phyloP scores from a whole-genome alignment of 257 asterid genomes.

The Ehretia macrophylla region DNA sequence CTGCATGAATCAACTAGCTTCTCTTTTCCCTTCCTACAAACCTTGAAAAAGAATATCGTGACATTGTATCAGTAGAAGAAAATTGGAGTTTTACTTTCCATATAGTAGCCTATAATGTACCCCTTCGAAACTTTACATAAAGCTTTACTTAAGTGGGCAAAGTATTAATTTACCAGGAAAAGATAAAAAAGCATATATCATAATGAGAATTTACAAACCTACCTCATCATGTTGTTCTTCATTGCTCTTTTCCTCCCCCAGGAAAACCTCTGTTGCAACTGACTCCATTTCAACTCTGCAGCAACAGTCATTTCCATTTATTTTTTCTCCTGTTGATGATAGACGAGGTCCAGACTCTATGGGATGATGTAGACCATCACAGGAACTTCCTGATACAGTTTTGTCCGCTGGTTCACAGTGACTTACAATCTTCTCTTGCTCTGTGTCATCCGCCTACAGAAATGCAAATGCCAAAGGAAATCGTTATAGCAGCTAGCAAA shows the following conservation, averaged over 20 bases:
- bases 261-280: not conserved
- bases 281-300: not conserved
- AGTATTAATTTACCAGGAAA: not conserved
- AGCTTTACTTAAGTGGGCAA: not conserved
- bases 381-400: not conserved
- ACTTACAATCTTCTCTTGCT: not conserved
- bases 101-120: not conserved
- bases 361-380: not conserved
- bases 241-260: not conserved
- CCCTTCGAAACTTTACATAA: not conserved
- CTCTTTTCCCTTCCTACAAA: not conserved
- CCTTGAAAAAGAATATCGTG: not conserved
- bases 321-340: not conserved
- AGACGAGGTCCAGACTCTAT: not conserved
- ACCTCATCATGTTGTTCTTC: not conserved
- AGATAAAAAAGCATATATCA: not conserved
- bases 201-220: not conserved
- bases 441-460: not conserved
- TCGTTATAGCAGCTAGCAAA: not conserved
- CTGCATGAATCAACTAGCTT: not conserved
- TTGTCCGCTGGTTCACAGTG: not conserved
- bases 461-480: not conserved
- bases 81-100: not conserved
- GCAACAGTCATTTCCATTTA: not conserved
- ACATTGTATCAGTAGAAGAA: not conserved